A percentile compares a stretch with the other conserved stretches of the same genome.
Evolutionary conservation across 495 filamentous ascomycete species (phyloP).

Genomic region (Aspergillus kassunensis): DNA sequence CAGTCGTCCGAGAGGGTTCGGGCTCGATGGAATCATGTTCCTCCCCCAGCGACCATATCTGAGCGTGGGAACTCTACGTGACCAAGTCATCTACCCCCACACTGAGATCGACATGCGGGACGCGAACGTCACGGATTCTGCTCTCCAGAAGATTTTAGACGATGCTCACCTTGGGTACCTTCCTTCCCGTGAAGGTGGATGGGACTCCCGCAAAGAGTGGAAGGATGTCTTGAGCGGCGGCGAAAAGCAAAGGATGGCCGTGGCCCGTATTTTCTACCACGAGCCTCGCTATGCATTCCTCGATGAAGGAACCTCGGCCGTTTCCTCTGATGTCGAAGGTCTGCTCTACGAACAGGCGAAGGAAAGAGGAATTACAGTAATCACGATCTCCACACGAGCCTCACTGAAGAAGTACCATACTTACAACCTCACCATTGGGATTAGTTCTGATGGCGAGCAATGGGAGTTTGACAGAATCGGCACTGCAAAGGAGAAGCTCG

Average conservation of each 20-base stretch:
- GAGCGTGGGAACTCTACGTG: constrained; percentile 87
- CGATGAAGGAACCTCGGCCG: constrained; percentile 93
- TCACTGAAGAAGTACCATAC: constrained; percentile 93
- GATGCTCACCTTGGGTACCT: constrained; percentile 84
- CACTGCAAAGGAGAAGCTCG: constrained; percentile 83
- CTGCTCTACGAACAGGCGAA: constrained; percentile 89
- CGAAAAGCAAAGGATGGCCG: constrained; percentile 95
- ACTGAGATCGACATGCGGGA: constrained; percentile 91
- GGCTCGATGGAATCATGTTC: constrained; percentile 95
- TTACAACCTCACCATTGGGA: constrained; percentile 77
- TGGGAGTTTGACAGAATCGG: constrained; percentile 94
- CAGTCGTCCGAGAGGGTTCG: constrained; percentile 72
- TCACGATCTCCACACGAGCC: constrained; percentile 90
- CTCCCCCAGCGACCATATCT: constrained; percentile 93
- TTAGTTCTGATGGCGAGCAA: constrained; percentile 58
- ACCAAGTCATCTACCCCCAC: constrained; percentile 98
- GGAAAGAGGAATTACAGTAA: constrained; percentile 84
- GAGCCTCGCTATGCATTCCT: constrained; percentile 91
- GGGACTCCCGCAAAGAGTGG: constrained; percentile 97
- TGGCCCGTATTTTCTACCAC: constrained; percentile 89
- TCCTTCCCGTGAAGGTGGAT: constrained; percentile 87
- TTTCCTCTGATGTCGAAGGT: constrained; percentile 91
- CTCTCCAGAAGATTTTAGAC: constrained; percentile 72
- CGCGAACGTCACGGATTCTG: constrained; percentile 65
- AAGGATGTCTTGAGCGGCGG: constrained; percentile 95